Conservation (phyloP, 2,329 filamentous ascomycete species). For the Fusarium sp. region DNA sequence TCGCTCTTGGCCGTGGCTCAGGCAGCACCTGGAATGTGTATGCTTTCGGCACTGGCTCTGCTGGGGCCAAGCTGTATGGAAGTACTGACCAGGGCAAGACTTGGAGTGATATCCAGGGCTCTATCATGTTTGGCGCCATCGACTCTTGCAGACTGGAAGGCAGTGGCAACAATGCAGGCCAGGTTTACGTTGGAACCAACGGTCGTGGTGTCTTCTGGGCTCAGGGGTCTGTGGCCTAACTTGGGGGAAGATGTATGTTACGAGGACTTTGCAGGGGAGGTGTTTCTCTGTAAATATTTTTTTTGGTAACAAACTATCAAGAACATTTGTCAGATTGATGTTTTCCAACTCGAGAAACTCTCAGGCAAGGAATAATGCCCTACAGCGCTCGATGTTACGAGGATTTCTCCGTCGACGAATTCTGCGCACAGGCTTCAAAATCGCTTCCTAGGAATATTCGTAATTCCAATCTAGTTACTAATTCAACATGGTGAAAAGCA, state of each 20-base stretch:
- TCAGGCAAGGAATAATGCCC: too few species aligned
- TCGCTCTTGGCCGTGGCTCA: constrained; percentile 56
- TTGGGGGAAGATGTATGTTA: neutral
- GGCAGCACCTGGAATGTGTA: constrained; percentile 58
- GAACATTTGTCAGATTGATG: too few species aligned
- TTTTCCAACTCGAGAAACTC: too few species aligned
- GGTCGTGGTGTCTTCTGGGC: constrained; percentile 56
- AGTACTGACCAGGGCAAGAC: constrained; percentile 55
- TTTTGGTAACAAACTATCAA: too few species aligned
- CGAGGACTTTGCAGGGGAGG: neutral
- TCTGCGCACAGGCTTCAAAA: too few species aligned
- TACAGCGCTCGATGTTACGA: too few species aligned
- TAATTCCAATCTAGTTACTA: too few species aligned
- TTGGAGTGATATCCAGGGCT: constrained; percentile 60
- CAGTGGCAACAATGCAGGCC: constrained; percentile 56
- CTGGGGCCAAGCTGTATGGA: constrained; percentile 57
- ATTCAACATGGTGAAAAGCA: too few species aligned
- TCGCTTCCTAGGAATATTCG: too few species aligned
- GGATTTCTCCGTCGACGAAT: too few species aligned
- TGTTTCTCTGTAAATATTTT: neutral
- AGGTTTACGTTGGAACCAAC: constrained; percentile 63
- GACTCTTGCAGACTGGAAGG: constrained; percentile 54
- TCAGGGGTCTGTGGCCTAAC: constrained; percentile 11
- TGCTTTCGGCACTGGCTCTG: constrained; percentile 56
- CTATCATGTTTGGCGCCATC: constrained; percentile 55